These are phyloP conservation scores for Gossypium bickii DNA, from an alignment of 345 rosid genomes.

Conservation along the genomic window DNA sequence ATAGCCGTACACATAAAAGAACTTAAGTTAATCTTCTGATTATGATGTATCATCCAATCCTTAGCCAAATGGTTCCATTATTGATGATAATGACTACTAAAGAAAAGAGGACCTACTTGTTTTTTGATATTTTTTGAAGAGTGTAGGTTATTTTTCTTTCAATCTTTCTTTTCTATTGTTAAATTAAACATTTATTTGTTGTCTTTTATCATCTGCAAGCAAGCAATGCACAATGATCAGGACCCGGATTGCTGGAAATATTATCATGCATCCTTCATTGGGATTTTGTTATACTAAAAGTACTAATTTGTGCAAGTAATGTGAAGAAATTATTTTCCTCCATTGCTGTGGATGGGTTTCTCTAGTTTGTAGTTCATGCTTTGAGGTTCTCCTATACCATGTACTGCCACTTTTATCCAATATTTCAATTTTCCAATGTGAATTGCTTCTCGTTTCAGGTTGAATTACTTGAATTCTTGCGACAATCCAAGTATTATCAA, in stretches of 20 bases:
- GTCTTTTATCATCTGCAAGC: background rate
- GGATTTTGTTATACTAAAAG: background rate
- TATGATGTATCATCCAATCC: background rate
- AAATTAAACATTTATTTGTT: no score
- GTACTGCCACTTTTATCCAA: background rate
- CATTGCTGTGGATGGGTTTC: background rate
- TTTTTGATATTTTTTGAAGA: background rate
- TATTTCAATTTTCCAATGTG: background rate
- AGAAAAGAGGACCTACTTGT: background rate
- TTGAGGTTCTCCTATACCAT: no score
- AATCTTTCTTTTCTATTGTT: no score
- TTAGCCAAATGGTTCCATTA: background rate
- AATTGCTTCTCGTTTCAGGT: conserved; percentile 47
- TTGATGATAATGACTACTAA: background rate
- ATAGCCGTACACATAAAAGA: background rate
- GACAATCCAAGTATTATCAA: conserved; percentile 74
- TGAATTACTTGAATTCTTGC: conserved; percentile 62
- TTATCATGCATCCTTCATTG: background rate
- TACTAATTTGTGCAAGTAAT: background rate
- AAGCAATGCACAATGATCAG: background rate
- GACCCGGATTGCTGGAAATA: background rate
- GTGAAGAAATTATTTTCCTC: background rate
- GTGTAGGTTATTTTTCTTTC: background rate
- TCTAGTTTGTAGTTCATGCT: background rate
- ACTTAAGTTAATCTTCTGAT: background rate